Evolutionary conservation across 2,329 filamentous ascomycete species (phyloP).

Genomic region (Spiromastix sp.): DNA sequence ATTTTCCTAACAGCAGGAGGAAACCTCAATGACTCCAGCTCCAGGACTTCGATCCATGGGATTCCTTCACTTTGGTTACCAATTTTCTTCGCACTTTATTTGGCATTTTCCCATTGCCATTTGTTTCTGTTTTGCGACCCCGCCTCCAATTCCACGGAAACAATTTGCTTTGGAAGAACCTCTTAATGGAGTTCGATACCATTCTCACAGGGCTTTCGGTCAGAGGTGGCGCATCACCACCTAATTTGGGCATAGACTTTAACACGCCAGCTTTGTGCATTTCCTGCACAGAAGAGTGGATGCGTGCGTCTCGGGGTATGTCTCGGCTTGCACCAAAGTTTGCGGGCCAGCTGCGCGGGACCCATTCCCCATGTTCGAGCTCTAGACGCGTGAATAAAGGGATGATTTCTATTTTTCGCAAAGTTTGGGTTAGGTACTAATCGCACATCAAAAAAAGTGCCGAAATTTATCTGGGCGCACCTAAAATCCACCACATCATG

Average conservation of each 20-base stretch:
- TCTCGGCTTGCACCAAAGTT: slow-evolving; percentile 25
- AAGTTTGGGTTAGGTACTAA: slow-evolving; percentile 1
- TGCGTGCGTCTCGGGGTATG: slow-evolving; percentile 20
- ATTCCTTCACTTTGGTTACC: slow-evolving; percentile 1
- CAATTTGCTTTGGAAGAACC: slow-evolving; percentile 1
- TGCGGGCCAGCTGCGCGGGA: slow-evolving; percentile 24
- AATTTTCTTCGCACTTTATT: slow-evolving; percentile 1
- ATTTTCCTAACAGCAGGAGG: too few species aligned
- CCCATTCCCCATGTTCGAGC: slow-evolving; percentile 25
- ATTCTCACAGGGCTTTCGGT: slow-evolving; percentile 10
- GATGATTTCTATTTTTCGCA: slow-evolving; percentile 22
- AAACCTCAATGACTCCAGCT: slow-evolving; percentile 2
- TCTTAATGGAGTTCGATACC: too few species aligned
- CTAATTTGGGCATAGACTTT: slow-evolving; percentile 13
- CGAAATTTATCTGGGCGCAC: slow-evolving; percentile 9
- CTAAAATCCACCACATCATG: slow-evolving; percentile 26
- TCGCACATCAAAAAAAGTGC: neutral
- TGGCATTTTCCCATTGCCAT: neutral
- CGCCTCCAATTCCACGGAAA: slow-evolving; percentile 9
- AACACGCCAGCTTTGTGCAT: slow-evolving; percentile 17
- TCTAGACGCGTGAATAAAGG: slow-evolving; percentile 28
- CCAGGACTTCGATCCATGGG: slow-evolving; percentile 2
- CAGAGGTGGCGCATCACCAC: slow-evolving; percentile 13
- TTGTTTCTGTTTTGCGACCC: neutral
- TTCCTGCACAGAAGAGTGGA: slow-evolving; percentile 22